Conservation (phyloP, 352 stramenopile species). For the Pythium plurisporium region DNA sequence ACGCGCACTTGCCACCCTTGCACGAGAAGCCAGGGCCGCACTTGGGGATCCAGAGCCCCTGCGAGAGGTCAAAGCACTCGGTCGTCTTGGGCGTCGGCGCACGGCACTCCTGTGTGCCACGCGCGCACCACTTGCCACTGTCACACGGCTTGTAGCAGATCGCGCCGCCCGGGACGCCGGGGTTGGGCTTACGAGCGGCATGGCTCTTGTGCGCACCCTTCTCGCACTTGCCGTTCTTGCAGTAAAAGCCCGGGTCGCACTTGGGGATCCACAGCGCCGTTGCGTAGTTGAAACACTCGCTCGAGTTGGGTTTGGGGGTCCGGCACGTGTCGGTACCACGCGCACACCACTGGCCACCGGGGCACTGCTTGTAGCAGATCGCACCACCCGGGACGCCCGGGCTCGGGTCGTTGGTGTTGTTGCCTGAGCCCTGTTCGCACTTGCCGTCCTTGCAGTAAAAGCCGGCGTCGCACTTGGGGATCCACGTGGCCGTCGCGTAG, state of each 20-base stretch:
- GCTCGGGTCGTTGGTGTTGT: conserved; percentile 11
- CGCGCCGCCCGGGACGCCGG: too few relatives aligned
- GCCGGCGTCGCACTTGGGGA: conserved; percentile 11
- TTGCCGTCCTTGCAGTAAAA: conserved; percentile 10
- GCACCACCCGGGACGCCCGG: too few relatives aligned
- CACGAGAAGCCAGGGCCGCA: conserved; percentile 27
- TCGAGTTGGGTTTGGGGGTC: not conserved
- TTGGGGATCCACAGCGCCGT: conserved; percentile 16
- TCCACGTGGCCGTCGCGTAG: conserved; percentile 9
- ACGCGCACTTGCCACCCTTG: conserved; percentile 8
- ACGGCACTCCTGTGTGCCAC: conserved; percentile 21
- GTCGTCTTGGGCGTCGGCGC: conserved; percentile 1
- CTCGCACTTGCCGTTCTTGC: too few relatives aligned
- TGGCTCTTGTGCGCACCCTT: too few relatives aligned
- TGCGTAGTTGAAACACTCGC: conserved; percentile 18
- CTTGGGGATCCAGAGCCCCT: conserved; percentile 15
- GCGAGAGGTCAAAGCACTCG: conserved; percentile 39
- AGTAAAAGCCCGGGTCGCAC: conserved; percentile 12
- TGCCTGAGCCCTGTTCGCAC: conserved; percentile 9
- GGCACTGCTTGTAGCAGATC: conserved; percentile 25
- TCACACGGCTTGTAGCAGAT: conserved; percentile 25
- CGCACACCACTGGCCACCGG: conserved; percentile 31
- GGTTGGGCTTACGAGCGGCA: too few relatives aligned
- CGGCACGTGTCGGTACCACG: conserved; percentile 23
- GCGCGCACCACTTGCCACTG: conserved; percentile 31